These are phyloP conservation scores for Deuterostichococcus epilithicus DNA, from an alignment of 139 green algal species.

Conservation along the genomic window DNA sequence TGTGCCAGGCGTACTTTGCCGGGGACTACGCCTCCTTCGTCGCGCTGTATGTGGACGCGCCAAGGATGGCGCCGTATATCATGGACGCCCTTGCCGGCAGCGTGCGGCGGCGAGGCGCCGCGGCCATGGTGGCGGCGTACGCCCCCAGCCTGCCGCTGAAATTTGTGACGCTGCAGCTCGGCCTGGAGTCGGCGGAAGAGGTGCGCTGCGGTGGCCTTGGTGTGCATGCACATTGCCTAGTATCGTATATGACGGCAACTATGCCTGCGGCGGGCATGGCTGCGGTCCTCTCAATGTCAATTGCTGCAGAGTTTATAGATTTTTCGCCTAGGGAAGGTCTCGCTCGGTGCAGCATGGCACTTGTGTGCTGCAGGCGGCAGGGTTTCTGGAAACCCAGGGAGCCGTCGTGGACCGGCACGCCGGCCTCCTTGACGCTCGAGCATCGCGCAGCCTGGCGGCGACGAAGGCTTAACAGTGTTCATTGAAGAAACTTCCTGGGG, in stretches of 20 bases:
- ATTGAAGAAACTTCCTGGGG: too few relatives aligned
- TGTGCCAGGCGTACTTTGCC: neutral
- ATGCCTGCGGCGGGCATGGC: too few relatives aligned
- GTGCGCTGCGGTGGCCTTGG: neutral
- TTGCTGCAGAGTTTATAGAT: too few relatives aligned
- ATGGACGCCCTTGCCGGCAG: slow-evolving; percentile 51
- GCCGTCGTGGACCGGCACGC: neutral
- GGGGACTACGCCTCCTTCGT: slow-evolving; percentile 40
- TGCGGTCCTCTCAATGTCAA: too few relatives aligned
- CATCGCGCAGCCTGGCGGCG: too few relatives aligned
- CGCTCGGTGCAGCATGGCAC: too few relatives aligned
- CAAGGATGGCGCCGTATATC: slow-evolving; percentile 62
- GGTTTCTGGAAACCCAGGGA: neutral
- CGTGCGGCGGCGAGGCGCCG: neutral
- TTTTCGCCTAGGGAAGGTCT: too few relatives aligned
- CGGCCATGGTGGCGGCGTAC: neutral
- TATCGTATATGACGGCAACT: too few relatives aligned
- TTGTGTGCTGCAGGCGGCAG: neutral
- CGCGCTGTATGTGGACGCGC: slow-evolving; percentile 44
- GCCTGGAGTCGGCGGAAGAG: neutral
- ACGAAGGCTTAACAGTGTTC: too few relatives aligned
- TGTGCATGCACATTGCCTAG: too few relatives aligned
- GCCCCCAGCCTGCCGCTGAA: neutral
- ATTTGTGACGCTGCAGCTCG: neutral
- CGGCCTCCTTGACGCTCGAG: neutral